Percentiles rank a stretch among this genome's conserved stretches.
These are phyloP conservation scores for Teunomyces kruisii DNA, from an alignment of 805 yeast species.

Conservation along the genomic window DNA sequence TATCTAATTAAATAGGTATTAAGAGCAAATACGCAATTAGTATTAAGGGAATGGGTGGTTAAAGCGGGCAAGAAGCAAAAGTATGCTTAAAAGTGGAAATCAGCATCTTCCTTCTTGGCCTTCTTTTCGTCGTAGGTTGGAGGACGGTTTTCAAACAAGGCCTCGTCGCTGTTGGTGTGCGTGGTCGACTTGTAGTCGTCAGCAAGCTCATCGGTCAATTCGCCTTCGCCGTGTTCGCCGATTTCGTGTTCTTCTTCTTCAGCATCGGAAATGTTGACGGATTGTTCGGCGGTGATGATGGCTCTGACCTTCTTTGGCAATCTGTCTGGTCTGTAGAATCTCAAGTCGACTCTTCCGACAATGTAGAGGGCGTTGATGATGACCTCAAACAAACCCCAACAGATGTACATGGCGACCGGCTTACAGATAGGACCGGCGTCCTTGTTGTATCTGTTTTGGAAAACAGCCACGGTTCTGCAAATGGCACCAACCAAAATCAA, in stretches of 20 bases:
- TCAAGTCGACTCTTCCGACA: constrained; percentile 65
- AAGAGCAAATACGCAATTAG: not conserved
- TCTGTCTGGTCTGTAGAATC: constrained; percentile 77
- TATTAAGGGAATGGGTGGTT: too few species aligned
- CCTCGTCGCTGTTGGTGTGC: constrained; percentile 2
- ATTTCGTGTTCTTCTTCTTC: constrained; percentile 6
- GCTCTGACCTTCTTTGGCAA: constrained; percentile 40
- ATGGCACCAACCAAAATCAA: constrained; percentile 51
- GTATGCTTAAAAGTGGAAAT: constrained; percentile 5
- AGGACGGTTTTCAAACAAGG: not conserved
- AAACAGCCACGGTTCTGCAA: constrained; percentile 49
- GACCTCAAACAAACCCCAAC: constrained; percentile 69
- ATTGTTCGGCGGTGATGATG: constrained; percentile 44
- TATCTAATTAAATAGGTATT: not conserved
- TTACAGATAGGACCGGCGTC: constrained; percentile 20
- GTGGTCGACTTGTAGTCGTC: not conserved
- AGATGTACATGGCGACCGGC: constrained; percentile 62
- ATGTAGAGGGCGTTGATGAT: constrained; percentile 57
- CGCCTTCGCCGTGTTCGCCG: constrained; percentile 1
- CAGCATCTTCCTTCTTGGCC: constrained; percentile 2
- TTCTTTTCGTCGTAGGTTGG: not conserved
- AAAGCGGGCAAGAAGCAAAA: too few species aligned
- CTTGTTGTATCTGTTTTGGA: constrained; percentile 28
- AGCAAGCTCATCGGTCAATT: not conserved
- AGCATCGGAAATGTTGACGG: constrained; percentile 12